Base-by-base conservation (phyloP, 176 grass and related monocot species). In the Stipa capillata region DNA sequence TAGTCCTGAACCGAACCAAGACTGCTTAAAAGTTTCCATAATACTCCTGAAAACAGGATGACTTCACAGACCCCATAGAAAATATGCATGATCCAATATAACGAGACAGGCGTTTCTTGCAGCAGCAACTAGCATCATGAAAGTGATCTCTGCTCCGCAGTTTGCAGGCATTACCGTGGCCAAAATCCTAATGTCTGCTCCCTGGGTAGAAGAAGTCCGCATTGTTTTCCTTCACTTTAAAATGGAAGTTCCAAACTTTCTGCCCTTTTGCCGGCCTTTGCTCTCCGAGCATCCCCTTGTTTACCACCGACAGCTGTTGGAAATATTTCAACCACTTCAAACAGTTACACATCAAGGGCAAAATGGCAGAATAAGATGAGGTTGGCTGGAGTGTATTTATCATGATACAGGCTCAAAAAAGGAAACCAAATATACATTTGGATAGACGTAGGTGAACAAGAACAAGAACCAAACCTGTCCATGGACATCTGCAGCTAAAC, bases 401-500 rank as follows among this genome's bases (percentile, higher is more conserved):
- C 3, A 4, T 21, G 18, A 73, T 44, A 37, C 32, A 9, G 32
- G 39, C 34, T 79, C 6, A 66, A 65, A 53, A 89, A 35, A 86
- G 18, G 41, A 84, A 74, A 37, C 4, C 31, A 32, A 85, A 31
- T 69, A 73, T 52, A 47, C 11, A 58, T 41, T 63, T 31, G 15
- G 55, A 74, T 61, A 78, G 12, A 65, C 27, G 20, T 70, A 50
- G 43, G 18, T 27, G 31, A 78, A 45, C 0, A 63, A 4, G 34
- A 81, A 76, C 5, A 72, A 58, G 49, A 77, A 58, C 1, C 55
- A 64, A 78, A 99, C 92, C 88, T 99, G 90, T 82, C 90, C 97
- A 84, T 99, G 90, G 45, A 99, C 97, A 84, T 96, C 97, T 79
- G 84, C 81, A 79, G 97, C 88, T 51, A 99, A 87, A 79, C 92